Percentiles rank a stretch among this genome's conserved stretches.
Conservation (phyloP, 2,329 filamentous ascomycete species). For the Fusarium globosum region DNA sequence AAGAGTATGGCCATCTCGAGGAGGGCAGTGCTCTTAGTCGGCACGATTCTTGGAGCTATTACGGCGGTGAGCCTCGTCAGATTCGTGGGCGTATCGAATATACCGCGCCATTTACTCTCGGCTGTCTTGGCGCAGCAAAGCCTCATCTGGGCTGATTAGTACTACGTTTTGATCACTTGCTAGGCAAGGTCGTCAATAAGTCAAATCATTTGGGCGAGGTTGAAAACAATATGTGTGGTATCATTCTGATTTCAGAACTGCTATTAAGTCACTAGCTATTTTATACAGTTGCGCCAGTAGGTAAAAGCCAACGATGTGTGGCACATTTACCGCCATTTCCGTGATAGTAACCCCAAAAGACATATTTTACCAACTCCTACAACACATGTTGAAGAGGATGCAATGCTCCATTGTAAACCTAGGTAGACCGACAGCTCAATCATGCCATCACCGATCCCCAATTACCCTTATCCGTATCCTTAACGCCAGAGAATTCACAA, state of each 20-base stretch:
- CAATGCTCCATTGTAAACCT: slow-evolving; percentile 32
- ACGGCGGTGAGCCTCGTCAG: slow-evolving; percentile 31
- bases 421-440: slow-evolving; percentile 18
- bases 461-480: slow-evolving; percentile 20
- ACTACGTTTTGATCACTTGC: background rate
- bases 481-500: slow-evolving; percentile 37
- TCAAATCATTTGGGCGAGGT: background rate
- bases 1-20: slow-evolving; percentile 4
- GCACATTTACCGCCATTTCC: slow-evolving; percentile 15
- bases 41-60: slow-evolving; percentile 20
- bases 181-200: background rate
- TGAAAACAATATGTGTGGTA: background rate
- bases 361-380: slow-evolving; percentile 40
- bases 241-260: slow-evolving; percentile 18
- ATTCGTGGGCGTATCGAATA: slow-evolving; percentile 24
- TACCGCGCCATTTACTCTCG: slow-evolving; percentile 35
- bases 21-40: slow-evolving; percentile 38
- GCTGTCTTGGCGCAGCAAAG: slow-evolving; percentile 38
- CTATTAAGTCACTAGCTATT: slow-evolving; percentile 25
- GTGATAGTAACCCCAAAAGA: slow-evolving; percentile 16
- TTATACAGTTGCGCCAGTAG: slow-evolving; percentile 20
- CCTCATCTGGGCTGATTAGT: slow-evolving; percentile 23
- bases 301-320: slow-evolving; percentile 8
- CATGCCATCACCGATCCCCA: slow-evolving; percentile 8
- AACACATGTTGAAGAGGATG: slow-evolving; percentile 24